phyloP scores from a whole-genome alignment of 257 asterid species.

The Mentha longifolia region DNA sequence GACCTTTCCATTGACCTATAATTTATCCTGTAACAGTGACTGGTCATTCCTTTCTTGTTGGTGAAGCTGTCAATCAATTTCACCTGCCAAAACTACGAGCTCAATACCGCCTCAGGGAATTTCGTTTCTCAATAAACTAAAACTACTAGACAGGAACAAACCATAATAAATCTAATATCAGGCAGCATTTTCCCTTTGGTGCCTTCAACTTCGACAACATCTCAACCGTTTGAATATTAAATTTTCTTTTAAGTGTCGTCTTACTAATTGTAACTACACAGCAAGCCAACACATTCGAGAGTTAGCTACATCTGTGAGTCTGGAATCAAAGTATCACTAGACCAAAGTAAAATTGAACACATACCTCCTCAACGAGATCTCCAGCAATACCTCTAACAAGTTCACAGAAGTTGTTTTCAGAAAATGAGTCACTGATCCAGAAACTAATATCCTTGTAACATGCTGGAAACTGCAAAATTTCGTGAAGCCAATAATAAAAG shows the following conservation, averaged over 20 bases:
- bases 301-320: too few species aligned
- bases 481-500: slow-evolving; percentile 17
- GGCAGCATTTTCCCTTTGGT: too few species aligned
- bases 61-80: slow-evolving; percentile 80
- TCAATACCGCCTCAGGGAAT: background rate
- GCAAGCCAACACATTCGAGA: too few species aligned
- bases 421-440: slow-evolving; percentile 84
- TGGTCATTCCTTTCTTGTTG: slow-evolving; percentile 93
- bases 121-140: too few species aligned
- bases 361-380: slow-evolving; percentile 94
- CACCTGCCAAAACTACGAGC: slow-evolving; percentile 49
- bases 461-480: slow-evolving; percentile 76
- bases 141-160: too few species aligned
- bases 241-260: too few species aligned
- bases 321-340: too few species aligned
- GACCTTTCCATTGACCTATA: slow-evolving; percentile 53
- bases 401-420: slow-evolving; percentile 92
- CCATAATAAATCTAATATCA: too few species aligned
- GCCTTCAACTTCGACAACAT: background rate
- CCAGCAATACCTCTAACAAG: slow-evolving; percentile 85
- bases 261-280: too few species aligned
- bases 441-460: slow-evolving; percentile 93
- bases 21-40: slow-evolving; percentile 81
- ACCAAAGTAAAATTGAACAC: slow-evolving; percentile 7
- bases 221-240: too few species aligned